phyloP scores from a whole-genome alignment of 495 filamentous ascomycete species.

The Cercophora samala region DNA sequence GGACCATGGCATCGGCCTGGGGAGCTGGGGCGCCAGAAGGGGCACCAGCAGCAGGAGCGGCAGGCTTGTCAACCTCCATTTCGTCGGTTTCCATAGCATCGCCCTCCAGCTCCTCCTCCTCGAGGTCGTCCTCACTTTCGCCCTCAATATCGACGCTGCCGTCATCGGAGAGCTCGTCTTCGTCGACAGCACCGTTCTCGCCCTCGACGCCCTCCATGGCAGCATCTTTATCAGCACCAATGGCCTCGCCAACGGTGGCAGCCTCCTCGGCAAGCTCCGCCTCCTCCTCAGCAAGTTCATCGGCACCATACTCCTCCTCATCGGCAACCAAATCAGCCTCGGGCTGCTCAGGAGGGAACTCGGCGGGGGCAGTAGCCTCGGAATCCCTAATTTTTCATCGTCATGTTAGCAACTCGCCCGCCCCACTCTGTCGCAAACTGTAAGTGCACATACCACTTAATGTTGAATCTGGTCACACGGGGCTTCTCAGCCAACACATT shows the following conservation, averaged over 20 bases:
- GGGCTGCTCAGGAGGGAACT: slow-evolving; percentile 95
- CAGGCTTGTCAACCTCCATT: slow-evolving; percentile 65
- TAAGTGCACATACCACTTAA: slow-evolving; percentile 75
- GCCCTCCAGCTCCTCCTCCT: slow-evolving; percentile 80
- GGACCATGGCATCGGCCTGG: slow-evolving; percentile 20
- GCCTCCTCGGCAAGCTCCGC: slow-evolving; percentile 44
- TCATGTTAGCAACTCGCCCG: slow-evolving; percentile 8
- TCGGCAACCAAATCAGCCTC: slow-evolving; percentile 85
- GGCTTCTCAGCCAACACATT: slow-evolving; percentile 97
- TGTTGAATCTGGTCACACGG: slow-evolving; percentile 94
- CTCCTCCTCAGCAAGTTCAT: slow-evolving; percentile 69
- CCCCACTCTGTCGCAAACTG: slow-evolving; percentile 19
- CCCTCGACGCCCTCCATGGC: slow-evolving; percentile 78
- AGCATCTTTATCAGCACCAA: slow-evolving; percentile 61
- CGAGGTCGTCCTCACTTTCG: slow-evolving; percentile 76
- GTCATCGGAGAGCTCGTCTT: slow-evolving; percentile 79
- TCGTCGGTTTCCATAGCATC: slow-evolving; percentile 48
- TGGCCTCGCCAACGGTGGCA: slow-evolving; percentile 34
- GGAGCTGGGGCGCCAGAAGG: background rate
- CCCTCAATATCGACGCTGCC: slow-evolving; percentile 95
- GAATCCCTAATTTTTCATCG: slow-evolving; percentile 66
- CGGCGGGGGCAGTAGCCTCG: slow-evolving; percentile 89
- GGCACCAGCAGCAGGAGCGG: slow-evolving; percentile 12
- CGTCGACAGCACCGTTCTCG: slow-evolving; percentile 49
- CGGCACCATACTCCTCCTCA: slow-evolving; percentile 85